A percentile compares a stretch with the other conserved stretches of the same genome.
phyloP scores from a whole-genome alignment of 2,329 filamentous ascomycete species.

The Phialophora verrucosa region DNA sequence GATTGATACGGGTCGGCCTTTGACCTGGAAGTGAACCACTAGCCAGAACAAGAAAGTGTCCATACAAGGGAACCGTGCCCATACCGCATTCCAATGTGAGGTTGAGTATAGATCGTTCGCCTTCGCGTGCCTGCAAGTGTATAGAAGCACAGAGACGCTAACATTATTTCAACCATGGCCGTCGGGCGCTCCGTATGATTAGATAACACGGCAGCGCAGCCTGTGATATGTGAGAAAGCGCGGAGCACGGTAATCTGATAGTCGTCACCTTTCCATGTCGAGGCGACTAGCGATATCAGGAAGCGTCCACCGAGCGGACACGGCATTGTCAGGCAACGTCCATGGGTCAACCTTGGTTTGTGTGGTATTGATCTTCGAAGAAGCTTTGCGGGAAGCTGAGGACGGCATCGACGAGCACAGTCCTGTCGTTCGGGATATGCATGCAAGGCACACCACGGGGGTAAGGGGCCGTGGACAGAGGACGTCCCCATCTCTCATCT shows the following conservation, averaged over 20 bases:
- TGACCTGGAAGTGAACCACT: not conserved
- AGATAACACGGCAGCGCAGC: not conserved
- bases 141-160: not conserved
- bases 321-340: not conserved
- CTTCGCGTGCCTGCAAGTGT: not conserved
- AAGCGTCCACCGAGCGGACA: not conserved
- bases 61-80: not conserved
- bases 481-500: too few relatives aligned
- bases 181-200: not conserved
- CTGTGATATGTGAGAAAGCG: not conserved
- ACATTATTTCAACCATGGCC: not conserved
- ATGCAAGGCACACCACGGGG: not conserved
- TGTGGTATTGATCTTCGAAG: not conserved
- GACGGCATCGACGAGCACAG: not conserved
- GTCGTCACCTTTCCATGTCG: not conserved
- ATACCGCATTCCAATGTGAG: not conserved
- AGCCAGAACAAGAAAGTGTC: constrained; percentile 11
- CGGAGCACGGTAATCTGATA: not conserved
- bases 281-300: not conserved
- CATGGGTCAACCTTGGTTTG: not conserved
- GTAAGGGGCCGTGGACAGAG: too few relatives aligned
- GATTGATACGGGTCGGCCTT: not conserved
- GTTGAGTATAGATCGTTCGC: not conserved
- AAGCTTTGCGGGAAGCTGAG: not conserved
- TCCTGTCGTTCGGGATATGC: not conserved